These are phyloP conservation scores for Chlorella sp. DNA, from an alignment of 139 green algal species.

Conservation along the genomic window DNA sequence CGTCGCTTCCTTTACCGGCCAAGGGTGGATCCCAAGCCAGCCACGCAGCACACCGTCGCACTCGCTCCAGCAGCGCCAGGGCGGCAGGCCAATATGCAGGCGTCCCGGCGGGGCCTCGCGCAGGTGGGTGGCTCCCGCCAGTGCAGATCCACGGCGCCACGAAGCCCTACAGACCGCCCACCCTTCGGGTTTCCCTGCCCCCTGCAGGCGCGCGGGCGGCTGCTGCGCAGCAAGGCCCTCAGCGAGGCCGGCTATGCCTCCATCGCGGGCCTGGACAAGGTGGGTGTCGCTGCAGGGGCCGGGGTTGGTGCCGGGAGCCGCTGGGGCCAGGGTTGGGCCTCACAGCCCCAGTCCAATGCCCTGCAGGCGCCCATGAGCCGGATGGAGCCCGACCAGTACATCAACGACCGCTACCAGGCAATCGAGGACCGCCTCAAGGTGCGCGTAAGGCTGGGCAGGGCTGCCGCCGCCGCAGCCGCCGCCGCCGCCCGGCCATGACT, in stretches of 20 bases:
- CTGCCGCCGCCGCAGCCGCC: not conserved
- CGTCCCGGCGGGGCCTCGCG: conserved; percentile 5
- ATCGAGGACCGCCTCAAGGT: conserved; percentile 86
- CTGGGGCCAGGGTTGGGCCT: not conserved
- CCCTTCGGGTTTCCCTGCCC: conserved; percentile 18
- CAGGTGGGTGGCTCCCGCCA: not conserved
- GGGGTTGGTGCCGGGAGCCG: not conserved
- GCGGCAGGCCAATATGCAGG: not conserved
- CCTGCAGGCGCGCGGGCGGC: conserved; percentile 31
- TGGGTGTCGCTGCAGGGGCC: not conserved
- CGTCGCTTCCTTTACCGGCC: no score
- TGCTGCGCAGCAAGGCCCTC: conserved; percentile 19
- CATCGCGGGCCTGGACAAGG: conserved; percentile 53
- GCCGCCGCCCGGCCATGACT: not conserved
- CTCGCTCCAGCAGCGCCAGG: no score
- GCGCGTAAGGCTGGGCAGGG: not conserved
- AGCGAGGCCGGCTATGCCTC: conserved; percentile 21
- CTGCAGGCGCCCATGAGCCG: conserved; percentile 83
- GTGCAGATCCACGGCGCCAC: no score
- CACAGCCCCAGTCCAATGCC: not conserved
- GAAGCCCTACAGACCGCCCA: not conserved
- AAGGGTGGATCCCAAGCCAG: no score
- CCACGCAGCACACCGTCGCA: no score
- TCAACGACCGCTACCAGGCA: conserved; percentile 90
- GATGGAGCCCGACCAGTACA: conserved; percentile 74